phyloP scores from a whole-genome alignment of 2,329 filamentous ascomycete genomes.

The Scytalidium lignicola region DNA sequence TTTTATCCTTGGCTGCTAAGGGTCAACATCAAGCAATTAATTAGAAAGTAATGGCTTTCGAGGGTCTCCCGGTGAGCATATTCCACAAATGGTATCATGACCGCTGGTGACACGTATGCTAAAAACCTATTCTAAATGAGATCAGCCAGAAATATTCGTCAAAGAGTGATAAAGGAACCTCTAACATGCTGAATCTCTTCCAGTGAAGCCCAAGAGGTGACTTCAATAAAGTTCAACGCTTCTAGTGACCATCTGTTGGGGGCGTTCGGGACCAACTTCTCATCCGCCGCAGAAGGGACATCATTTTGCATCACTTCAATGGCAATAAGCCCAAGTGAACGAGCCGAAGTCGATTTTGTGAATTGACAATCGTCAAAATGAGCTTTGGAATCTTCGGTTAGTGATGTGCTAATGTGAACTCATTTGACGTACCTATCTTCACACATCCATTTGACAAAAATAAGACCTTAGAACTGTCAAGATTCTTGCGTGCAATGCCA shows the following conservation, averaged over 20 bases:
- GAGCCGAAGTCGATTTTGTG: neutral
- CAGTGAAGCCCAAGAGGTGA: conserved; percentile 7
- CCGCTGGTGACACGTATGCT: conserved; percentile 4
- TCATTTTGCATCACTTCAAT: conserved; percentile 7
- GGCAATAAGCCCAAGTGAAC: conserved; percentile 5
- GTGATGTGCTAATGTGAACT: neutral
- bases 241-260: conserved; percentile 5
- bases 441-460: conserved; percentile 5
- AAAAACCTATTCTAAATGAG: conserved; percentile 8
- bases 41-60: neutral
- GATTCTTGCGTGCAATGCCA: conserved; percentile 4
- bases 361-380: conserved; percentile 5
- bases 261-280: conserved; percentile 4
- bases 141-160: conserved; percentile 1
- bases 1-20: too few species aligned
- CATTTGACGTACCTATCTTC: conserved; percentile 5
- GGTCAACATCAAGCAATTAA: too few species aligned
- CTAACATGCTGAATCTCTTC: conserved; percentile 9
- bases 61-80: conserved; percentile 3
- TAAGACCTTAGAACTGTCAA: conserved; percentile 1
- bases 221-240: conserved; percentile 7
- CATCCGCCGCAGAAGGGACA: conserved; percentile 1
- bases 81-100: conserved; percentile 4
- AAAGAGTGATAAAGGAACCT: neutral
- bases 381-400: conserved; percentile 1